Conservation (phyloP, 768 basidiomycete genomes). For the Trametes sanguinea region DNA sequence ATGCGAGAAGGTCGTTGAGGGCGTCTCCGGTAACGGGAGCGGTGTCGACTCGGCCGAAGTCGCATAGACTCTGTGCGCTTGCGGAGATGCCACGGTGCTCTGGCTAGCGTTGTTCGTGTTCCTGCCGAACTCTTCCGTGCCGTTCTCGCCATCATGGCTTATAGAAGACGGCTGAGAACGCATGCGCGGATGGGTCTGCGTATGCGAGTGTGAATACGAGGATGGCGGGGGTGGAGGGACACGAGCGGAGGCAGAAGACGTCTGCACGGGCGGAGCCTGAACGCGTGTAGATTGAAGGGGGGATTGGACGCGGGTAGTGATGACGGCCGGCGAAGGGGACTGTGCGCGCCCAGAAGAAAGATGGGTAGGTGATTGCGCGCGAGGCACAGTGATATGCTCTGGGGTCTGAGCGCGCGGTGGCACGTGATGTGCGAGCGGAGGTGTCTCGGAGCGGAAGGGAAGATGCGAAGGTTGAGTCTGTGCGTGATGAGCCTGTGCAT, state of each 20-base stretch:
- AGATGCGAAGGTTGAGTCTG: constrained; percentile 6
- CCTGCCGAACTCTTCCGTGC: constrained; percentile 10
- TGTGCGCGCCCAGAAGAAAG: constrained; percentile 10
- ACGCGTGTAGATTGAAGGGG: constrained; percentile 17
- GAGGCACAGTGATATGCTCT: neutral
- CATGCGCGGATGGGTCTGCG: constrained; percentile 10
- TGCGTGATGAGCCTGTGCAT: neutral
- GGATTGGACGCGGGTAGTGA: constrained; percentile 20
- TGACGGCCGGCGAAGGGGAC: constrained; percentile 9
- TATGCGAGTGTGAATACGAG: constrained; percentile 5
- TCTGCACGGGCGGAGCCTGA: constrained; percentile 13
- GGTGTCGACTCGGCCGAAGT: constrained; percentile 24
- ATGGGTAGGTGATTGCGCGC: constrained; percentile 13
- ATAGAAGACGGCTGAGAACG: constrained; percentile 8
- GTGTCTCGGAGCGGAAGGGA: constrained; percentile 20
- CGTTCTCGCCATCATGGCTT: constrained; percentile 6
- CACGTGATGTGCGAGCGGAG: constrained; percentile 10
- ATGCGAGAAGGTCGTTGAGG: constrained; percentile 28
- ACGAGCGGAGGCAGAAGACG: neutral
- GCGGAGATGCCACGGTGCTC: constrained; percentile 9
- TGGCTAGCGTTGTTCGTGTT: constrained; percentile 7
- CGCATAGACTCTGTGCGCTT: constrained; percentile 16
- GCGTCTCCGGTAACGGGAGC: constrained; percentile 14
- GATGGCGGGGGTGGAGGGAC: constrained; percentile 7
- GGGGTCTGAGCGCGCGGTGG: constrained; percentile 11